A percentile compares a stretch with the other conserved stretches of the same genome.
Evolutionary conservation across 177 flowering plant species (phyloP).

Genomic region (Tripterygium wilfordii): DNA sequence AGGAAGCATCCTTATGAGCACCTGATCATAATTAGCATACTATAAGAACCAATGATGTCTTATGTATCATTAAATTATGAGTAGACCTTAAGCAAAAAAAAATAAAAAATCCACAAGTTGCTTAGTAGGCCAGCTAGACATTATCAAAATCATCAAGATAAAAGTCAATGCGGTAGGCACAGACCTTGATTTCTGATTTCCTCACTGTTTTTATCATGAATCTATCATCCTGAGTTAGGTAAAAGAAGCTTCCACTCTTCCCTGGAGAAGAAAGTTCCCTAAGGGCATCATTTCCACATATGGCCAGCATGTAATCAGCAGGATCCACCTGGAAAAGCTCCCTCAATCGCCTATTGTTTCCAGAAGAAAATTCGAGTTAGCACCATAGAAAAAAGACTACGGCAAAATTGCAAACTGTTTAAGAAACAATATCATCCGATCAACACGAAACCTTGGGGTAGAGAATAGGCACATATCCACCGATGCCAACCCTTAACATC

Average conservation of each 20-base stretch:
- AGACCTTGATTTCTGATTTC: constrained; percentile 97
- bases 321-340: constrained; percentile 78
- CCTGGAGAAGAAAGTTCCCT: constrained; percentile 96
- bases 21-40: constrained; percentile 37
- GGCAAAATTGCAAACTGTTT: background rate
- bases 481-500: background rate
- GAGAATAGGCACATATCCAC: background rate
- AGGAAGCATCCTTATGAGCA: constrained; percentile 89
- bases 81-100: too few species aligned
- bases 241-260: constrained; percentile 95
- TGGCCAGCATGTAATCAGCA: constrained; percentile 93
- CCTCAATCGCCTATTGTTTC: constrained; percentile 56
- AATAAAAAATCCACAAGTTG: too few species aligned
- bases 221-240: constrained; percentile 92
- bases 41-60: background rate
- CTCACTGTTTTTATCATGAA: constrained; percentile 96
- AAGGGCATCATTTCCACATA: constrained; percentile 89
- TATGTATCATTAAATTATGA: too few species aligned
- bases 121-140: too few species aligned
- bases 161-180: constrained; percentile 18
- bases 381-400: background rate
- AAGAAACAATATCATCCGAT: too few species aligned
- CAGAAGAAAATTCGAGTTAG: constrained; percentile 5
- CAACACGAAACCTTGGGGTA: too few species aligned
- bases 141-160: background rate